phyloP scores from a whole-genome alignment of 1,139 yeast genomes.

The Diutina ranongensis region DNA sequence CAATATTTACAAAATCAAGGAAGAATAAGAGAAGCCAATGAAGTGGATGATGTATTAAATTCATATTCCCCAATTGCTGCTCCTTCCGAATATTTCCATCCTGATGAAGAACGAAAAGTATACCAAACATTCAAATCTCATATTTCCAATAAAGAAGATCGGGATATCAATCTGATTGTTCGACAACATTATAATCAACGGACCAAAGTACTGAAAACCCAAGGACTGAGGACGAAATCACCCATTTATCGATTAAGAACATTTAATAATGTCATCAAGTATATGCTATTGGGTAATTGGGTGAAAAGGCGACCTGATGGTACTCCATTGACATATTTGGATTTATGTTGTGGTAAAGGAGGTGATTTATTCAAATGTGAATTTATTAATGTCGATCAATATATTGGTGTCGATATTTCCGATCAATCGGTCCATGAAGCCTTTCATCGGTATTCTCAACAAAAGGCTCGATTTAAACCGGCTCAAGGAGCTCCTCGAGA shows the following conservation, averaged over 20 bases:
- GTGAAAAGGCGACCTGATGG: conserved; percentile 31
- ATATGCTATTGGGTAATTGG: conserved; percentile 67
- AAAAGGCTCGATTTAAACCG: conserved; percentile 26
- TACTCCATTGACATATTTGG: conserved; percentile 38
- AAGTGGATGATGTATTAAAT: not conserved
- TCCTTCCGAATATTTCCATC: not conserved
- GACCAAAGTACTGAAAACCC: conserved; percentile 55
- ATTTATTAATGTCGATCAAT: conserved; percentile 58
- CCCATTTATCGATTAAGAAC: conserved; percentile 79
- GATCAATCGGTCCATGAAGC: conserved; percentile 86
- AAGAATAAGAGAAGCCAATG: not conserved
- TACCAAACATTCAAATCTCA: conserved; percentile 4
- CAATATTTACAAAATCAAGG: not conserved
- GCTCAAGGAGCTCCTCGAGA: conserved; percentile 24
- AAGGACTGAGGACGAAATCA: conserved; percentile 55
- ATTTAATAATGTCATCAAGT: conserved; percentile 87
- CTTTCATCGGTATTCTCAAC: conserved; percentile 49
- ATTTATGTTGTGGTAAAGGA: conserved; percentile 95
- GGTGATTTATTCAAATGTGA: conserved; percentile 92
- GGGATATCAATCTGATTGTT: conserved; percentile 49
- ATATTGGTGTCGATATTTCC: conserved; percentile 86
- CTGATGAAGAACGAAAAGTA: not conserved
- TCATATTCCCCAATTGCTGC: not conserved
- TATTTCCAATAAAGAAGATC: conserved; percentile 8
- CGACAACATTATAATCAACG: conserved; percentile 79